These are phyloP conservation scores for Ceratobasidium sp. DNA, from an alignment of 1,284 basidiomycete species.

Conservation along the genomic window DNA sequence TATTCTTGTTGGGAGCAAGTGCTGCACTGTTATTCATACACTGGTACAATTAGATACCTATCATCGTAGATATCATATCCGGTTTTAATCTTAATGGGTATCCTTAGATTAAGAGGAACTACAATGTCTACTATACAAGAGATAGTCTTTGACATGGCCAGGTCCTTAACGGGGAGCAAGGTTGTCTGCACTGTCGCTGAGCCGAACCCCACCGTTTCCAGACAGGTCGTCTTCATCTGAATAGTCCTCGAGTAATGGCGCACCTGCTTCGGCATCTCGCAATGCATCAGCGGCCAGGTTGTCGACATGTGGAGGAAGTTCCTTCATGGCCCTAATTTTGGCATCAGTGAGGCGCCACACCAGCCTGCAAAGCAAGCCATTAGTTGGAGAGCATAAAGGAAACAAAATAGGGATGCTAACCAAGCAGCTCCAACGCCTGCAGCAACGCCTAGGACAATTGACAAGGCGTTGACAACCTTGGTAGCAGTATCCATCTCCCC, in stretches of 20 bases:
- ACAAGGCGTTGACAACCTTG: conserved; percentile 71
- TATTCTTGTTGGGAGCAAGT: conserved; percentile 89
- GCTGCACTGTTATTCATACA: conserved; percentile 89
- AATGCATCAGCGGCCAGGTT: conserved; percentile 70
- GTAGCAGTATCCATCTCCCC: conserved; percentile 79
- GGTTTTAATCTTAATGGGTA: conserved; percentile 12
- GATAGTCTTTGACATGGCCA: not conserved
- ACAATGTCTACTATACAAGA: conserved; percentile 27
- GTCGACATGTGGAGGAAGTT: conserved; percentile 64
- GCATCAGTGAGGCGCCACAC: conserved; percentile 48
- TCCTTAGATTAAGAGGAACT: conserved; percentile 18
- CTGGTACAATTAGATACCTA: conserved; percentile 64
- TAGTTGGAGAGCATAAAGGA: not conserved
- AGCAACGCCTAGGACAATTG: conserved; percentile 70
- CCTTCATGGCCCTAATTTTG: conserved; percentile 69
- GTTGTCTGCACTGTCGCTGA: conserved; percentile 35
- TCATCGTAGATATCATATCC: conserved; percentile 1
- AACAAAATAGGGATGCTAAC: conserved; percentile 57
- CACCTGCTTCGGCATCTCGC: conserved; percentile 73
- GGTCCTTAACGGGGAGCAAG: conserved; percentile 6
- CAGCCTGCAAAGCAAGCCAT: conserved; percentile 14
- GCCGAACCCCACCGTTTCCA: conserved; percentile 22
- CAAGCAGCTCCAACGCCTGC: conserved; percentile 71
- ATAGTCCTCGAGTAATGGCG: conserved; percentile 65
- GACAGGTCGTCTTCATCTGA: conserved; percentile 50